Conservation (phyloP, 306 rosid species). For the Inga laurina region DNA sequence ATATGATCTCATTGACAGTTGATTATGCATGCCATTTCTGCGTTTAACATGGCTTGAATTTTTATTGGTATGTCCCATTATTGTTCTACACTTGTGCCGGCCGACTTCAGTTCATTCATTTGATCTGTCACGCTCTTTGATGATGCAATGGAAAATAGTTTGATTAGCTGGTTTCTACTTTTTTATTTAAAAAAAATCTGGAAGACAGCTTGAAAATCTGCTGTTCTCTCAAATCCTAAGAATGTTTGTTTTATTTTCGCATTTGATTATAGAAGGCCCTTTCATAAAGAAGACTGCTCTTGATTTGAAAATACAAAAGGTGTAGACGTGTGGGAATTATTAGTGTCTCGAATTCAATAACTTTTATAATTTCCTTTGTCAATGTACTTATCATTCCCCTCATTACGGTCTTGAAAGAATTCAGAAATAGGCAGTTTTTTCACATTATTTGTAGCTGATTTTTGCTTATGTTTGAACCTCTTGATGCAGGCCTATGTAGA, state of each 20-base stretch:
- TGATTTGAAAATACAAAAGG: constrained; percentile 4
- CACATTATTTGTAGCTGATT: neutral
- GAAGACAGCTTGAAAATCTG: neutral
- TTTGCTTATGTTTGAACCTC: neutral
- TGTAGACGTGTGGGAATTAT: neutral
- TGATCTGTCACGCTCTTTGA: neutral
- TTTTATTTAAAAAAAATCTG: neutral
- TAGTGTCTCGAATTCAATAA: neutral
- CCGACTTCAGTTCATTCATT: neutral
- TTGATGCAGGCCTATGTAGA: constrained; percentile 48
- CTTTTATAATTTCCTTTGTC: neutral
- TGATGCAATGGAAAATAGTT: constrained; percentile 6
- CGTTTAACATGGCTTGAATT: neutral
- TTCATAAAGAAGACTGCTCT: neutral
- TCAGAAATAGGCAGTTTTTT: neutral
- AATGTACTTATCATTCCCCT: neutral
- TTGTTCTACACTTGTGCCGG: neutral
- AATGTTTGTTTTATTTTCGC: neutral
- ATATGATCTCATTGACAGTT: neutral
- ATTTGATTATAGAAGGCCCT: neutral
- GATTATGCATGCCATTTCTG: neutral
- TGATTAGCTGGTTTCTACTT: constrained; percentile 3
- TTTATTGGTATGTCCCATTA: neutral
- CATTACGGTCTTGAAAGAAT: neutral
- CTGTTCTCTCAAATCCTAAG: constrained; percentile 3